Evolutionary conservation across 495 filamentous ascomycete species (phyloP), one percentile per base, ranked within the genome.

Genomic region (Xylaria telfairii): DNA sequence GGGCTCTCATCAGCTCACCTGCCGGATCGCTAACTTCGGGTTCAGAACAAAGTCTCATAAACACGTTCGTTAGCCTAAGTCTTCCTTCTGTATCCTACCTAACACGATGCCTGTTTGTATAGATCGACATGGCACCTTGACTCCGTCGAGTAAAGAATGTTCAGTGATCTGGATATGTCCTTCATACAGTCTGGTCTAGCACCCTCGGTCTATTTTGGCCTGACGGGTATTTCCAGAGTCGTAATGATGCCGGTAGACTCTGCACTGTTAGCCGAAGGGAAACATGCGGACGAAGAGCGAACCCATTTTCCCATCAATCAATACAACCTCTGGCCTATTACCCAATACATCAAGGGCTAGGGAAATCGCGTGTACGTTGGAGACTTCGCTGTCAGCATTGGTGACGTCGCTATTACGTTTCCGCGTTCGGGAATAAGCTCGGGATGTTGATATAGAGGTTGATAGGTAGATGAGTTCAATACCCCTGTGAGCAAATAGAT

Each of bases 381-480:
- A 15, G 21, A 42, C 59, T 28, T 26, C 21, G 4, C 2, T 5
- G 21, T 17, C 1, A 42, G 59, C 37, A 24, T 28, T n/a, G 3
- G 17, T 62, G 59, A 62, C 59, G 37, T 62, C 59, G 34, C 4
- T 7, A 30, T 62, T 42, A 39, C 59, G 21, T 62, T 41, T 12
- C 9, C 10, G 21, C 5, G 13, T n/a, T 26, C 37, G 21, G 12
- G 13, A 42, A 28, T 28, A 28, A 62, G 37, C 34, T 15, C 9
- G 10, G 21, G 15, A 42, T 8, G 21, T 24, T 42, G 10, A 42
- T 21, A 17, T 19, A 1, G 19, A n/a, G 30, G 7, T 41, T 41
- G 13, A 28, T 13, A 21, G 4, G 57, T 9, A 37, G 34, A 37
- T 37, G 34, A 37, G 34, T 37, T 37, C 34, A 37, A 37, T 8